Conservation (phyloP, 768 basidiomycete species). For the Collybia sordida region DNA sequence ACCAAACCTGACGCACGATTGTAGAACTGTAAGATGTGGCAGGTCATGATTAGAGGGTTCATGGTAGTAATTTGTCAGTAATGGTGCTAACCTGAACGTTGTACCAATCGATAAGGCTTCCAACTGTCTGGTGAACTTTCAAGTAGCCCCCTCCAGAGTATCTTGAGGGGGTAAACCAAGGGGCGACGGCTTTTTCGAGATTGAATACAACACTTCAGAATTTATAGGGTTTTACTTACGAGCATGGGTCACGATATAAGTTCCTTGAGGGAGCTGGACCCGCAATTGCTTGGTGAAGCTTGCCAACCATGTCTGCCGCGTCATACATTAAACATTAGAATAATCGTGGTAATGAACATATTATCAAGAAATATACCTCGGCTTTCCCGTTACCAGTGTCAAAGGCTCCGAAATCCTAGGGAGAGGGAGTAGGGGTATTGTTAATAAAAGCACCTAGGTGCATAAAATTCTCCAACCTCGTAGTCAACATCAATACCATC, state of each 20-base stretch:
- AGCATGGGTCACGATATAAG: constrained; percentile 55
- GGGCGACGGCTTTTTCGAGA: constrained; percentile 41
- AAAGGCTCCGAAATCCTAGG: constrained; percentile 68
- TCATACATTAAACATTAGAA: neutral
- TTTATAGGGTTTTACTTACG: constrained; percentile 32
- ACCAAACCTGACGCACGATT: constrained; percentile 33
- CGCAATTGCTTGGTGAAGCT: constrained; percentile 54
- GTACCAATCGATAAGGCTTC: constrained; percentile 65
- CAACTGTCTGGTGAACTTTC: constrained; percentile 50
- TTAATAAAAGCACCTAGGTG: neutral
- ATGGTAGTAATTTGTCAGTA: constrained; percentile 3
- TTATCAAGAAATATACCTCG: constrained; percentile 33
- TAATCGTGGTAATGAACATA: neutral
- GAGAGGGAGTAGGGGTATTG: neutral
- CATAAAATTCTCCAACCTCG: constrained; percentile 34
- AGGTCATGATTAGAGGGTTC: neutral
- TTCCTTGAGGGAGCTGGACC: constrained; percentile 43
- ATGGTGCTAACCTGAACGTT: constrained; percentile 45
- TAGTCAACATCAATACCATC: constrained; percentile 80
- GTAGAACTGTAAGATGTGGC: constrained; percentile 32
- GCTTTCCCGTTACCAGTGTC: constrained; percentile 49
- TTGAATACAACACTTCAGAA: neutral
- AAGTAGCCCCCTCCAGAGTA: constrained; percentile 56
- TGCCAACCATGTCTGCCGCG: constrained; percentile 45
- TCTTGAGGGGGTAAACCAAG: constrained; percentile 42